Percentiles rank a stretch among this genome's conserved stretches.
Evolutionary conservation across 1,284 basidiomycete species (phyloP).

Genomic region (Inonotus hispidus): DNA sequence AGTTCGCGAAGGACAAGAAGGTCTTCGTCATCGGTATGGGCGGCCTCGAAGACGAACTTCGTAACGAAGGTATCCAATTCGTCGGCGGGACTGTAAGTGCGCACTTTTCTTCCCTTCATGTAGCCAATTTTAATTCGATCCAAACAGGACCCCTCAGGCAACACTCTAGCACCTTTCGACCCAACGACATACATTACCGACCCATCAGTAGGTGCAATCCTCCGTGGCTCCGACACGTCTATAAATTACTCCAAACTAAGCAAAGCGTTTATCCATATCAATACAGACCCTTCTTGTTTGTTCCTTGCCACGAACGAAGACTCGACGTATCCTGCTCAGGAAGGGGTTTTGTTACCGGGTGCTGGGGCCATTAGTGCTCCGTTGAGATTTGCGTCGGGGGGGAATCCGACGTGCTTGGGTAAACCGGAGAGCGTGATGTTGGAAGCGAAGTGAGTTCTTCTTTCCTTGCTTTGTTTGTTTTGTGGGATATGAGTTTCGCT

Average conservation of each 20-base stretch:
- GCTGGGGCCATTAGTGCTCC: slow-evolving; percentile 84
- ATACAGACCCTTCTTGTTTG: slow-evolving; percentile 69
- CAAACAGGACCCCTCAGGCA: slow-evolving; percentile 74
- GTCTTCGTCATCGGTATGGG: slow-evolving; percentile 95
- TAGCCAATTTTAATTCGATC: too few relatives aligned
- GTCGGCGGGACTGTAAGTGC: slow-evolving; percentile 80
- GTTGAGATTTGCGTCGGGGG: slow-evolving; percentile 68
- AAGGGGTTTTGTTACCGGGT: slow-evolving; percentile 75
- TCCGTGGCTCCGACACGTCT: slow-evolving; percentile 79
- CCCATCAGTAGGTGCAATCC: slow-evolving; percentile 79
- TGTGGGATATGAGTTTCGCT: too few relatives aligned
- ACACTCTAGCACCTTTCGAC: slow-evolving; percentile 67
- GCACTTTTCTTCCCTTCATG: too few relatives aligned
- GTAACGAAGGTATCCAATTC: slow-evolving; percentile 73
- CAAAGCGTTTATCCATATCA: slow-evolving; percentile 90
- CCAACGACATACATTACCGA: slow-evolving; percentile 72
- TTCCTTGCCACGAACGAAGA: slow-evolving; percentile 96
- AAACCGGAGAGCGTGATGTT: slow-evolving; percentile 93
- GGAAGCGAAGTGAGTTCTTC: slow-evolving; percentile 90
- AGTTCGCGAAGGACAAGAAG: slow-evolving; percentile 87
- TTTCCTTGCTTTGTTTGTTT: not conserved
- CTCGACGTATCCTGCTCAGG: slow-evolving; percentile 79
- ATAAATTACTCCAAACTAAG: slow-evolving; percentile 92
- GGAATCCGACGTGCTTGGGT: slow-evolving; percentile 77
- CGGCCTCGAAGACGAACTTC: slow-evolving; percentile 91